phyloP scores from a whole-genome alignment of 768 basidiomycete genomes.

The Baorangia bicolor region DNA sequence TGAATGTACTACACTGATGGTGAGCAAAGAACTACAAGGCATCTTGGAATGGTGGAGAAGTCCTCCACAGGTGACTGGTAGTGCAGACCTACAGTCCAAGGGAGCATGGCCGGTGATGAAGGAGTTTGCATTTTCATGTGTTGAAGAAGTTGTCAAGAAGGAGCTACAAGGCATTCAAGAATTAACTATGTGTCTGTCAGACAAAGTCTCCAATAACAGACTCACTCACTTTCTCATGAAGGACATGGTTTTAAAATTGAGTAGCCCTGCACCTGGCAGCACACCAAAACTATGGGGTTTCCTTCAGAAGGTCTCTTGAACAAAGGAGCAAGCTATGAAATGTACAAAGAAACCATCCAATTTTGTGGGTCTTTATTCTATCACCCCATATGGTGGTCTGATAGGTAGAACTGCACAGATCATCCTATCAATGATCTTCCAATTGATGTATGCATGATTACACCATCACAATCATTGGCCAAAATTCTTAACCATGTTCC shows the following conservation, averaged over 20 bases:
- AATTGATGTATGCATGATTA: no score
- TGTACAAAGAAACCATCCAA: background rate
- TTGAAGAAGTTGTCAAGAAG: background rate
- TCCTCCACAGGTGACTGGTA: no score
- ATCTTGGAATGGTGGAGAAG: background rate
- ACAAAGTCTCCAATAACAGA: no score
- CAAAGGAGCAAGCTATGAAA: background rate
- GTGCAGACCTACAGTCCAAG: background rate
- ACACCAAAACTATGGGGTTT: background rate
- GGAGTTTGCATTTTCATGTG: background rate
- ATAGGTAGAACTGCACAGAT: no score
- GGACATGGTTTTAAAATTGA: background rate
- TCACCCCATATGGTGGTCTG: no score
- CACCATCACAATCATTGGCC: background rate
- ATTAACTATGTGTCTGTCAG: background rate
- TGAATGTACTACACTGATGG: background rate
- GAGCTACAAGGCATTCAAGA: background rate
- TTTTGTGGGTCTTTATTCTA: background rate
- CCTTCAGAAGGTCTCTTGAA: background rate
- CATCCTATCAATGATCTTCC: no score
- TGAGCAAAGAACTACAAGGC: background rate
- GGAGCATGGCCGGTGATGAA: background rate
- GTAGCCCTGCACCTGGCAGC: background rate
- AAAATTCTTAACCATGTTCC: background rate
- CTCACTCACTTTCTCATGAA: background rate